Percentiles rank a stretch among this genome's conserved stretches.
These are phyloP conservation scores for Blastobotrys chiropterorum DNA, from an alignment of 805 yeast species.

Conservation along the genomic window DNA sequence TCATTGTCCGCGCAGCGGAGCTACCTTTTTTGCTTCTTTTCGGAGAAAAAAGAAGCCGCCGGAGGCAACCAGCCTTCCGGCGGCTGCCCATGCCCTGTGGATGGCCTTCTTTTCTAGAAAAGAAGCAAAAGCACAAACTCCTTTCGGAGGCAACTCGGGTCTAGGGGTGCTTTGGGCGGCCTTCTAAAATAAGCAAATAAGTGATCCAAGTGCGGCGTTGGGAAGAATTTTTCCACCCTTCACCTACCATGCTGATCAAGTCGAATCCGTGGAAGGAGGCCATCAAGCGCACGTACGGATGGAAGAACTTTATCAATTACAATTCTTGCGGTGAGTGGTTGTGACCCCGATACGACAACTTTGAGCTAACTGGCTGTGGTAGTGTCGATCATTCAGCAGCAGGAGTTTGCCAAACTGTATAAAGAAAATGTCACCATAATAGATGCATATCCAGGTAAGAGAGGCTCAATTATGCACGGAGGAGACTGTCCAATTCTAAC, in stretches of 20 bases:
- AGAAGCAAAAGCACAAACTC: too few species aligned
- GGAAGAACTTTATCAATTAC: conserved; percentile 25
- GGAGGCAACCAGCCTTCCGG: too few species aligned
- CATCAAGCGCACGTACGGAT: conserved; percentile 17
- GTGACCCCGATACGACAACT: too few species aligned
- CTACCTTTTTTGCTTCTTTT: too few species aligned
- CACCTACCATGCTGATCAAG: not conserved
- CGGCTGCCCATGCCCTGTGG: too few species aligned
- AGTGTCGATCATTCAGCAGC: conserved; percentile 40
- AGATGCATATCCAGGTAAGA: conserved; percentile 30
- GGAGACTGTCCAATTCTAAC: conserved; percentile 15
- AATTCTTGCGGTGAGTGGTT: conserved; percentile 14
- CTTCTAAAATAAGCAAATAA: too few species aligned
- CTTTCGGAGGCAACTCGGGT: too few species aligned
- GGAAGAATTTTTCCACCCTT: not conserved
- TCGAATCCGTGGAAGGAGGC: not conserved
- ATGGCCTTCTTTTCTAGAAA: too few species aligned
- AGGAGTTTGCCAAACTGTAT: conserved; percentile 37
- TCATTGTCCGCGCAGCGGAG: too few species aligned
- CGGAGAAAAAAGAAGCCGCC: too few species aligned
- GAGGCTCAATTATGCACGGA: conserved; percentile 6
- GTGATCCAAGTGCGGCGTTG: too few species aligned
- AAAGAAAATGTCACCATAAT: conserved; percentile 27
- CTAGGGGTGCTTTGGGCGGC: too few species aligned
- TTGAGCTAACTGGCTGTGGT: conserved; percentile 11